Evolutionary conservation across 2,329 filamentous ascomycete species (phyloP).

Genomic region (Hirsutella minnesotensis): DNA sequence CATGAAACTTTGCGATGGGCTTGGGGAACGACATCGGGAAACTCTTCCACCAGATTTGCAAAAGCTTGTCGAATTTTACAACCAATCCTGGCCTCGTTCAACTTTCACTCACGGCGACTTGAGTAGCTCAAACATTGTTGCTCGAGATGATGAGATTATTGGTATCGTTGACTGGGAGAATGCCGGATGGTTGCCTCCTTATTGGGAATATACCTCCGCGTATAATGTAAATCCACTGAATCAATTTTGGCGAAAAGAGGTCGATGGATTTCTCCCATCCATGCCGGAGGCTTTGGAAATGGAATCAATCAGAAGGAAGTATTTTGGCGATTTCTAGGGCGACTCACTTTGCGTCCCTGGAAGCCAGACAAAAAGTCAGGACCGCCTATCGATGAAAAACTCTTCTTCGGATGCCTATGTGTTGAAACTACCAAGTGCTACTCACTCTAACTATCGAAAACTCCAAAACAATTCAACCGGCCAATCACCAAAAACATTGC

Average conservation of each 20-base stretch:
- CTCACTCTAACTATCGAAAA: too few relatives aligned
- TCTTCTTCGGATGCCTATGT: constrained; percentile 15
- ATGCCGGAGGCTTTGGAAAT: constrained; percentile 7
- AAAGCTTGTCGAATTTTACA: constrained; percentile 21
- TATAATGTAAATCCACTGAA: constrained; percentile 8
- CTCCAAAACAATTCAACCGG: neutral
- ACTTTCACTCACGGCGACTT: constrained; percentile 35
- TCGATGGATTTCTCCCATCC: constrained; percentile 8
- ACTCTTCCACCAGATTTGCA: constrained; percentile 12
- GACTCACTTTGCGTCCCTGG: neutral
- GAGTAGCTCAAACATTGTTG: constrained; percentile 29
- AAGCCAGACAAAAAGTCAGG: neutral
- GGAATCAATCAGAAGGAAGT: constrained; percentile 8
- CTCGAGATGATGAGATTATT: constrained; percentile 25
- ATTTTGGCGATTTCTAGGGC: constrained; percentile 30
- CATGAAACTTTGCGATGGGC: constrained; percentile 14
- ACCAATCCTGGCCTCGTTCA: constrained; percentile 19
- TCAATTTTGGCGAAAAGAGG: constrained; percentile 8
- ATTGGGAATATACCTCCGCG: constrained; percentile 19
- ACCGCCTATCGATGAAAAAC: constrained; percentile 22
- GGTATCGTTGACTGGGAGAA: constrained; percentile 28
- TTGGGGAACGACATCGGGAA: constrained; percentile 2
- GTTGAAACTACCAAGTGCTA: neutral
- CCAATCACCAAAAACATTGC: neutral
- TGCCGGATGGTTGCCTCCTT: constrained; percentile 18